Base-by-base conservation (phyloP, 345 rosid genomes). In the Camelina hispida region DNA sequence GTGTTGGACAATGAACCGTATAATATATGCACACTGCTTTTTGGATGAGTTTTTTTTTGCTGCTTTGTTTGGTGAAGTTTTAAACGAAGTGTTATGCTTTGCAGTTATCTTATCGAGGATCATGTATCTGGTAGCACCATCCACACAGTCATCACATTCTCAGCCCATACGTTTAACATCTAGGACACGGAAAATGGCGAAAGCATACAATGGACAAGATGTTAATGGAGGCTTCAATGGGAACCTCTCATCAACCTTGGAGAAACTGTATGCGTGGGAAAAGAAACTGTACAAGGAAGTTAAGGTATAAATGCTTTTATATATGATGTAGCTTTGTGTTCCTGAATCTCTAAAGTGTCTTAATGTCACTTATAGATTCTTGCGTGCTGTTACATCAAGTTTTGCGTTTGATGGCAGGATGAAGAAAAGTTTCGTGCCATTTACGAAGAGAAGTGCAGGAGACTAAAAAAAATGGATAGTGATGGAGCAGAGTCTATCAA, bases 281-380 rank as follows among this genome's bases (percentile, higher is more conserved):
- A 94, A 84, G 84, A 94, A 90, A 82, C 81, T 91, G 42, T 86
- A 88, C 80, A 88, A 90, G 80, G 96, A 94, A 85, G 96, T 91
- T 50, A 90, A 84, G 97, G 98, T 94, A 83, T 58, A 4, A 34
- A 16, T 16, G 62, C 23, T 17, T 58, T 58, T 23, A 0, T 17
- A 58, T 5, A 34, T 37, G 16, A 60, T 37, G 46, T 25, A 60
- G 47, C 47, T 10, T 42, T 48, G 28, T 70, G 58, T 52, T 32
- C 15, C 56, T 38, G 66, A 57, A 46, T 64, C 43, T 35, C 6
- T 13, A 10, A n/a, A 25, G 22, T 17, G 14, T 6, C 30, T 37
- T 42, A 66, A 22, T 64, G n/a, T 65, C 23, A 57, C 50, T 56
- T 75, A 71, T 25, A 58, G 67, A 47, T 16, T 52, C n/a, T 65